Conservation (phyloP, 1,139 yeast species). For the Nakaseomyces sp. region DNA sequence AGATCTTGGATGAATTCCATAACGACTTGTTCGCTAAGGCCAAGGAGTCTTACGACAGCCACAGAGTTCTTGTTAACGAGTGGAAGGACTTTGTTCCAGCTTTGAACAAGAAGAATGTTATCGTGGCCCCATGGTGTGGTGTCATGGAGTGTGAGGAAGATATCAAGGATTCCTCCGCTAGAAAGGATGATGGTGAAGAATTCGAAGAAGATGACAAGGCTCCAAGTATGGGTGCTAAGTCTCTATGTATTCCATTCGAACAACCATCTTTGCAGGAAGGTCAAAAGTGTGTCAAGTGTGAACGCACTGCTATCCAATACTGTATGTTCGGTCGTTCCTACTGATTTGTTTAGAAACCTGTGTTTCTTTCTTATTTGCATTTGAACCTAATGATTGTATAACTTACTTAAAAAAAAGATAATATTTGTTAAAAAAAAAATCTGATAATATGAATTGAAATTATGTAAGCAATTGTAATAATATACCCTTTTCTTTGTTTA, state of each 20-base stretch:
- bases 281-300: conserved; percentile 85
- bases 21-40: conserved; percentile 66
- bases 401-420: neutral
- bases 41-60: conserved; percentile 71
- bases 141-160: conserved; percentile 89
- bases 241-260: conserved; percentile 90
- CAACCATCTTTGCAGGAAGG: conserved; percentile 75
- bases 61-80: conserved; percentile 68
- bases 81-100: conserved; percentile 93
- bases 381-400: conserved; percentile 1
- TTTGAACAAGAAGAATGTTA: conserved; percentile 82
- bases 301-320: conserved; percentile 61
- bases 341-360: conserved; percentile 29
- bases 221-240: conserved; percentile 99
- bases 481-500: neutral
- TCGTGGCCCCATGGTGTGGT: conserved; percentile 97
- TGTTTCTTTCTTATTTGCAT: conserved; percentile 1
- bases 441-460: neutral
- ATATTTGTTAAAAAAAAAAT: neutral
- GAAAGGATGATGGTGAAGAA: conserved; percentile 68
- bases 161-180: conserved; percentile 86
- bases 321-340: conserved; percentile 97
- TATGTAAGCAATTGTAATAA: neutral
- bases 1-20: conserved; percentile 75
- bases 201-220: conserved; percentile 91